Conservation (phyloP, 2,329 filamentous ascomycete species). For the Xylaria sp. region DNA sequence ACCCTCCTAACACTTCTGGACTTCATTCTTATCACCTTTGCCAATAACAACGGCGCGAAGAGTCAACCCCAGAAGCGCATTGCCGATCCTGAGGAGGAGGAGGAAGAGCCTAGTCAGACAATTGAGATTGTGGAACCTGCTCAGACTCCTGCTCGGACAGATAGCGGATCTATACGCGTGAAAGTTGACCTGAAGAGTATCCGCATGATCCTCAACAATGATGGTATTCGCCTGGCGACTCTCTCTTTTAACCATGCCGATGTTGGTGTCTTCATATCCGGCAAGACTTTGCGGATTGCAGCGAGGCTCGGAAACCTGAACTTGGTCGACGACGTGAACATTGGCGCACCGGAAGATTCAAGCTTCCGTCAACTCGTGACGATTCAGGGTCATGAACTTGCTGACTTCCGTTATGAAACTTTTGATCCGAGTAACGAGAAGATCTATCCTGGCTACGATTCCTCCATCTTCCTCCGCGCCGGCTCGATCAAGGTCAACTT, state of each 20-base stretch:
- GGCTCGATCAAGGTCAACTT: slow-evolving; percentile 98
- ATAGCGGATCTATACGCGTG: slow-evolving; percentile 78
- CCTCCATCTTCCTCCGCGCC: slow-evolving; percentile 80
- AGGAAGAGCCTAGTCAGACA: slow-evolving; percentile 32
- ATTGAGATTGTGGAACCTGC: slow-evolving; percentile 37
- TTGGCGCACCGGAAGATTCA: slow-evolving; percentile 77
- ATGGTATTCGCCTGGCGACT: slow-evolving; percentile 90
- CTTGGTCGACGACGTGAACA: slow-evolving; percentile 88
- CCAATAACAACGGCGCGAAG: slow-evolving; percentile 45
- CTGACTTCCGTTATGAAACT: slow-evolving; percentile 96
- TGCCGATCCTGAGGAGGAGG: slow-evolving; percentile 27
- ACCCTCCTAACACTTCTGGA: slow-evolving; percentile 89
- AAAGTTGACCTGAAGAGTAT: slow-evolving; percentile 93
- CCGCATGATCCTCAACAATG: slow-evolving; percentile 90
- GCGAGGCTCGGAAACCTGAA: slow-evolving; percentile 83
- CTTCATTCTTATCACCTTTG: slow-evolving; percentile 90
- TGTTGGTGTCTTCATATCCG: slow-evolving; percentile 81
- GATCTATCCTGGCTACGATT: slow-evolving; percentile 89
- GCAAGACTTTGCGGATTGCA: slow-evolving; percentile 79
- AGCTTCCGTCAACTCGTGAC: slow-evolving; percentile 81
- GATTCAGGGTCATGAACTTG: slow-evolving; percentile 91
- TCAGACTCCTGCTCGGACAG: slow-evolving; percentile 34
- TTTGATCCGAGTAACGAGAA: slow-evolving; percentile 68
- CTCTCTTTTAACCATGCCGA: slow-evolving; percentile 89
- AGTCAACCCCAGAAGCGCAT: slow-evolving; percentile 33